A percentile compares a stretch with the other conserved stretches of the same genome.
Evolutionary conservation across 2,329 filamentous ascomycete species (phyloP).

Genomic region (Aureobasidium sp.): DNA sequence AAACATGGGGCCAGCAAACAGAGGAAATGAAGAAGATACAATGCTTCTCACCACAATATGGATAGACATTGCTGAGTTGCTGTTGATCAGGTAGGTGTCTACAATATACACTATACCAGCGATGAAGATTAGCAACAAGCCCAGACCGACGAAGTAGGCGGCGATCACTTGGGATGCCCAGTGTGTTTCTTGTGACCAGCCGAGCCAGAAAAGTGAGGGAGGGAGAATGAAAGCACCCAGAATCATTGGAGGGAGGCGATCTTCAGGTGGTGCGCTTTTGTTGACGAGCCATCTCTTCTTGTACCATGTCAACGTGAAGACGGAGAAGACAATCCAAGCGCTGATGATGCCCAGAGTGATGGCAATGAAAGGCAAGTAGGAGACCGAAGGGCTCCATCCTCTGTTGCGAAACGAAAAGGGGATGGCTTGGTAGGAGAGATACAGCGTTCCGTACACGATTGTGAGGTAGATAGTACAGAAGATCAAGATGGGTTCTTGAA

Average conservation of each 20-base stretch:
- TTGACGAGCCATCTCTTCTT: neutral
- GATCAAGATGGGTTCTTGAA: constrained; percentile 40
- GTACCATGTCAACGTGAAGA: constrained; percentile 27
- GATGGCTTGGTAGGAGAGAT: constrained; percentile 41
- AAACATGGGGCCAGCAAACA: constrained; percentile 27
- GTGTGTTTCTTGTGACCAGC: constrained; percentile 36
- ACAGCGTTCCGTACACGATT: constrained; percentile 27
- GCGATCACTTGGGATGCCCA: constrained; percentile 35
- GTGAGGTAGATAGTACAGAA: constrained; percentile 36
- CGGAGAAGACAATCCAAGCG: constrained; percentile 24
- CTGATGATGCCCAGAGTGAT: constrained; percentile 33
- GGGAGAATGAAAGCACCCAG: constrained; percentile 40
- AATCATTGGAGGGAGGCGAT: constrained; percentile 41
- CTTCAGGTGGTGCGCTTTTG: constrained; percentile 30
- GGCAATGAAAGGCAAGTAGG: constrained; percentile 35
- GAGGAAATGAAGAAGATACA: constrained; percentile 18
- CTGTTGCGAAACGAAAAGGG: constrained; percentile 38
- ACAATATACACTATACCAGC: constrained; percentile 38
- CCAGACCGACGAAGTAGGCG: constrained; percentile 31
- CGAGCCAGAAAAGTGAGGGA: constrained; percentile 44
- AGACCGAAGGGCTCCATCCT: constrained; percentile 32
- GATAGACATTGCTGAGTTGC: constrained; percentile 21
- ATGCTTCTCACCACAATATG: constrained; percentile 10
- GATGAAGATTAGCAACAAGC: constrained; percentile 39
- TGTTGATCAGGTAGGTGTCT: constrained; percentile 33